Conservation (phyloP, 139 green algal genomes). For the Tetradesmus lagerheimii region DNA sequence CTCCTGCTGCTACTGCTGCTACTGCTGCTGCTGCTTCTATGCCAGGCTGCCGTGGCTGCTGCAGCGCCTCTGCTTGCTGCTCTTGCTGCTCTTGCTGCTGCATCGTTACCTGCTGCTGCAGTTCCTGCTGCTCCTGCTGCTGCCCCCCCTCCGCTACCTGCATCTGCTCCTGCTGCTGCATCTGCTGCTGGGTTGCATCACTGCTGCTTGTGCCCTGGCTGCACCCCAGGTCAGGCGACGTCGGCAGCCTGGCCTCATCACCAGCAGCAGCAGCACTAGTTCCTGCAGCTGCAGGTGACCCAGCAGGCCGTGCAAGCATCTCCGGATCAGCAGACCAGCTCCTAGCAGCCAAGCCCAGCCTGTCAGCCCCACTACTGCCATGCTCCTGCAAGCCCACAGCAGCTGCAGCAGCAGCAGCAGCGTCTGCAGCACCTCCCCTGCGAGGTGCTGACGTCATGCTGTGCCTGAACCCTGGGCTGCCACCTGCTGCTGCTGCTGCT, state of each 20-base stretch:
- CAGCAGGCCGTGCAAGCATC: not conserved
- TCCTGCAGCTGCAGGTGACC: not conserved
- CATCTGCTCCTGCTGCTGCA: not conserved
- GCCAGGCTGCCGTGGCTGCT: not conserved
- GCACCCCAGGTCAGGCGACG: not conserved
- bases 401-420: not conserved
- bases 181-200: not conserved
- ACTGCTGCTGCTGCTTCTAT: not conserved
- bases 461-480: not conserved
- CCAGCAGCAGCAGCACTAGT: not conserved
- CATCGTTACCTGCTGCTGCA: no score
- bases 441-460: not conserved
- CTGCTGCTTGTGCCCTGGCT: not conserved
- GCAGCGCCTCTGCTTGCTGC: not conserved
- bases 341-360: not conserved
- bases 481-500: not conserved
- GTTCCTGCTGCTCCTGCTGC: not conserved
- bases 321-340: not conserved
- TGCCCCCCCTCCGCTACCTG: not conserved
- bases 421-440: not conserved
- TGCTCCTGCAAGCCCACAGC: not conserved
- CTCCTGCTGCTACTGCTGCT: conserved; percentile 4
- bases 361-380: not conserved
- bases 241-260: not conserved
- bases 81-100: not conserved